Evolutionary conservation across 163 green algal genomes (phyloP).

Genomic region (Volvox carteri): DNA sequence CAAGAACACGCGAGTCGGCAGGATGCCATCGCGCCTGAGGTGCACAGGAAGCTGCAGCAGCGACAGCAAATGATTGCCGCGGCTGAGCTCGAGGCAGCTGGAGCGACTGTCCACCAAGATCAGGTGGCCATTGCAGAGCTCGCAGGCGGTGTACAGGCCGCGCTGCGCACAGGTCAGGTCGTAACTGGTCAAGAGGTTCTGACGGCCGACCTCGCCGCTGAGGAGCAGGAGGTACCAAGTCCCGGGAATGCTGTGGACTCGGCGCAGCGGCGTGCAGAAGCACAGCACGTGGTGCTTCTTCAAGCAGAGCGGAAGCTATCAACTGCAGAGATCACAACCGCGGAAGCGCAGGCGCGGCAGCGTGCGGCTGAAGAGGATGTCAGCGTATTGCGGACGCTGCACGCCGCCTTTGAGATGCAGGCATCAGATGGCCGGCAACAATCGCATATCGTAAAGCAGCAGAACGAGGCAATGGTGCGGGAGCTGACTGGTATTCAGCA

Average conservation of each 20-base stretch:
- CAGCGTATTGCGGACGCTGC: neutral
- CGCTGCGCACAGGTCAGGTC: neutral
- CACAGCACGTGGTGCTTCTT: neutral
- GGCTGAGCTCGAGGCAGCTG: neutral
- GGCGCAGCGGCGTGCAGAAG: constrained; percentile 95
- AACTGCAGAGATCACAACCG: neutral
- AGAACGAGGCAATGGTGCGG: neutral
- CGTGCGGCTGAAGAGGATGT: neutral
- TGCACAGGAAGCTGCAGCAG: constrained; percentile 14
- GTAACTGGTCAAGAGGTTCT: neutral
- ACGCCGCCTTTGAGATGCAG: constrained; percentile 3
- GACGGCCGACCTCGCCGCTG: constrained; percentile 60
- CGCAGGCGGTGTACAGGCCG: constrained; percentile 67
- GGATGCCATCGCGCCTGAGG: constrained; percentile 35
- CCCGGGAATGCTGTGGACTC: constrained; percentile 77
- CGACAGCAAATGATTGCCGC: neutral
- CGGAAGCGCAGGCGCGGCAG: neutral
- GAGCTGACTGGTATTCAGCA: constrained; percentile 23
- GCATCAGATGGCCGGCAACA: neutral
- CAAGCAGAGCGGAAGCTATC: neutral
- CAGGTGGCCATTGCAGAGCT: constrained; percentile 55
- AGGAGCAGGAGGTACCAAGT: constrained; percentile 81
- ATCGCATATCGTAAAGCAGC: neutral
- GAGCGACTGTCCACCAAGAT: neutral
- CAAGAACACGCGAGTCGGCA: neutral